A percentile compares a stretch with the other conserved stretches of the same genome.
Evolutionary conservation across 169 alveolate genomes (phyloP).

Genomic region (Eimeria acervulina): DNA sequence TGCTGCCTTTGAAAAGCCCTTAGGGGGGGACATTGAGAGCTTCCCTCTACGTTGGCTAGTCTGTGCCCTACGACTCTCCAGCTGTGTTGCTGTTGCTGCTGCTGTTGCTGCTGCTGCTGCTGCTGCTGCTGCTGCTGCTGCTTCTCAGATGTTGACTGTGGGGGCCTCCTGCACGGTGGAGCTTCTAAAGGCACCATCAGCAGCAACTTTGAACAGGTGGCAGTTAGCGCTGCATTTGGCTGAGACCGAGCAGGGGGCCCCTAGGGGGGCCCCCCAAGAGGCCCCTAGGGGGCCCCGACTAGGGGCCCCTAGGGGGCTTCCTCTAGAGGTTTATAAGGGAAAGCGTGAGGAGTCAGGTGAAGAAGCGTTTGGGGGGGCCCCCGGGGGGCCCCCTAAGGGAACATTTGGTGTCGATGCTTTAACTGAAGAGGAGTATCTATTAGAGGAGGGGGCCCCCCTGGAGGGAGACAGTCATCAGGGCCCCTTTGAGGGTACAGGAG

Average conservation of each 20-base stretch:
- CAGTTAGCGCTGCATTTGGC: constrained; percentile 35
- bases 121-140: constrained; percentile 64
- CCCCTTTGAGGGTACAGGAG: not conserved
- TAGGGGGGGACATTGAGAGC: too few relatives aligned
- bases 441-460: not conserved
- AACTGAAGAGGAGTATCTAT: not conserved
- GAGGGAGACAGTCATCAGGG: not conserved
- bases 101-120: constrained; percentile 47
- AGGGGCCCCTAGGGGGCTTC: too few relatives aligned
- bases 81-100: constrained; percentile 21
- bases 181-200: constrained; percentile 45
- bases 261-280: not conserved
- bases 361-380: too few relatives aligned
- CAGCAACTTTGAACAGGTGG: constrained; percentile 34
- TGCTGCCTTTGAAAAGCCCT: not conserved
- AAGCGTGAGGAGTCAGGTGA: too few relatives aligned
- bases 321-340: too few relatives aligned
- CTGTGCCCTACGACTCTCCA: not conserved
- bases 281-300: too few relatives aligned
- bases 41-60: not conserved
- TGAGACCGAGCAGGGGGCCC: constrained; percentile 24
- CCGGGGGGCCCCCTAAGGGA: not conserved
- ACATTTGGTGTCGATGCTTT: not conserved
- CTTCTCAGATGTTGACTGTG: constrained; percentile 35
- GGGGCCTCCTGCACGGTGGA: constrained; percentile 56